Evolutionary conservation across 345 rosid species (phyloP).

Genomic region (Sonneratia caseolaris): DNA sequence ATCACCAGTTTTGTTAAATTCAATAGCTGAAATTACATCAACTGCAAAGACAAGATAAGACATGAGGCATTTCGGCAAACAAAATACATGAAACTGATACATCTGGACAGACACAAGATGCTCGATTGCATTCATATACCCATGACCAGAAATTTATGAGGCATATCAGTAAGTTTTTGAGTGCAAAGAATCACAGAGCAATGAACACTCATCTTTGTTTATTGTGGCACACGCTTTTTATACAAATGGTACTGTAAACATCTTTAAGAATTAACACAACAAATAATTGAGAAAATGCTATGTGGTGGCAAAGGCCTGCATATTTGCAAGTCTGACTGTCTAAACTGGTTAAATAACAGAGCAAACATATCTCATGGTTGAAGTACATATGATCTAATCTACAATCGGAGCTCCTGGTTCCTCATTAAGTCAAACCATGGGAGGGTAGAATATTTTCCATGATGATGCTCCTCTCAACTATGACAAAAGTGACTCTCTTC

Average conservation of each 20-base stretch:
- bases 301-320: not conserved
- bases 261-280: not conserved
- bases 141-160: not conserved
- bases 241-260: not conserved
- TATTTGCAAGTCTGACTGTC: not conserved
- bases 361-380: not conserved
- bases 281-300: not conserved
- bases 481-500: not conserved
- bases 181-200: not conserved
- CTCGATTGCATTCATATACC: not conserved
- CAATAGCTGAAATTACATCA: constrained; percentile 84
- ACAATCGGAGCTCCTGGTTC: not conserved
- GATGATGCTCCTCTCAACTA: not conserved
- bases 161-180: not conserved
- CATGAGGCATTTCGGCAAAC: not conserved
- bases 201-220: not conserved
- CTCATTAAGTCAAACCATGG: not conserved
- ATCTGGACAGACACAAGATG: not conserved
- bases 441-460: not conserved
- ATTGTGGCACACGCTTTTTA: not conserved
- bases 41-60: constrained; percentile 38
- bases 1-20: constrained; percentile 71
- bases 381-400: not conserved
- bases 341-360: not conserved
- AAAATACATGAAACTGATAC: not conserved